Conservation (phyloP, 2,329 filamentous ascomycete genomes). For the Apiospora malaysiana region DNA sequence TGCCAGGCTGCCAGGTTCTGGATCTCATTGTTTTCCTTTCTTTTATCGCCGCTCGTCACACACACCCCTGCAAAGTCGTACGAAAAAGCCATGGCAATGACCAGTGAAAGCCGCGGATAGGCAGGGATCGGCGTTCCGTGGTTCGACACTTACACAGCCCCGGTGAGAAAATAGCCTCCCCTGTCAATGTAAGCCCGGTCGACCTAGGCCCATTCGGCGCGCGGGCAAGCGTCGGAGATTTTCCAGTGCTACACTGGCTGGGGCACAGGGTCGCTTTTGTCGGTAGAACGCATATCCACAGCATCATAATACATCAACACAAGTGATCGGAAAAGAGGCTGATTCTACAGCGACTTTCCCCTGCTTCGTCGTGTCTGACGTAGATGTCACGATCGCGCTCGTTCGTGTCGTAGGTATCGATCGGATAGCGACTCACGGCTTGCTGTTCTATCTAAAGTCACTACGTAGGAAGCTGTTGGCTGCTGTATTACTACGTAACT, state of each 20-base stretch:
- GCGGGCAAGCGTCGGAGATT: not conserved
- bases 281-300: no score
- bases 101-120: no score
- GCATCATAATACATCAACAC: no score
- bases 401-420: no score
- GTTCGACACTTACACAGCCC: conserved; percentile 7
- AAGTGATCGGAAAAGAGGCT: not conserved
- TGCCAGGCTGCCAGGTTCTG: no score
- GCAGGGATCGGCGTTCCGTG: not conserved
- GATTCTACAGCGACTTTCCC: not conserved
- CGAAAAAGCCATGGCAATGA: not conserved
- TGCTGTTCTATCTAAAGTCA: no score
- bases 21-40: not conserved
- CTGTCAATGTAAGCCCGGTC: not conserved
- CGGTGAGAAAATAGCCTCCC: not conserved
- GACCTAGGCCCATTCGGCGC: no score
- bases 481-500: no score
- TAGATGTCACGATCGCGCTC: not conserved
- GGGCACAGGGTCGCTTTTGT: no score
- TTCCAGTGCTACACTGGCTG: not conserved
- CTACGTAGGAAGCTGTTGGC: no score
- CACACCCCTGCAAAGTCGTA: not conserved
- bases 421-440: no score
- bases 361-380: not conserved
- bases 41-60: not conserved